Evolutionary conservation across 495 filamentous ascomycete genomes (phyloP), one percentile per base, ranked within the genome.

Genomic region (Filosporella fistucella): DNA sequence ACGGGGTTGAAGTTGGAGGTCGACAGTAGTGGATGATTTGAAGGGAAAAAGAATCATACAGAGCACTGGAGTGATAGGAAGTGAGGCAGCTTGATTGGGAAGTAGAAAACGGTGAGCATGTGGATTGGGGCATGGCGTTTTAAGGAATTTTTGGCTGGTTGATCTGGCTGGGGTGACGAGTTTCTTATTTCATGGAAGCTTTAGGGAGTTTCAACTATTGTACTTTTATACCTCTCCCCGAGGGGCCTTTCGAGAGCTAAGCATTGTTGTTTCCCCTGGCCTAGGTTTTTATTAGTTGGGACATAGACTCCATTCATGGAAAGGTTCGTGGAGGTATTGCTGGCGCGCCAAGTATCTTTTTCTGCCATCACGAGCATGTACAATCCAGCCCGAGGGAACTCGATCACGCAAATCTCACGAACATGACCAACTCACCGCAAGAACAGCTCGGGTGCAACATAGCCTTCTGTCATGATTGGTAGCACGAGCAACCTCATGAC

Each of bases 141-240:
- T 7, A 12, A 35, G 54, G 24, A 20, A 25, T 54, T 36, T 49
- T 26, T 40, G 17, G 45, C 46, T 49, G 47, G 48, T 44, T 48
- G 39, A 36, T 29, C 30, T 44, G 45, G 39, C 45, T 41, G 42
- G 29, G 28, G 21, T 50, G 23, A 58, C 32, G 50, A 40, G 25
- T 51, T 53, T 53, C 35, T 52, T 47, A 39, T 47, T 43, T 26
- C 18, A 11, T 29, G 29, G 24, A 54, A 49, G 33, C 18, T 43
- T 26, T 42, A 12, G 20, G 38, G 30, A 32, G 34, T 54, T 28
- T 41, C 29, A 21, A 21, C n/a, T 49, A 37, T 28, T 54, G 50
- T 58, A 58, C 30, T 51, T 58, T 47, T 54, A 54, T 47, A 42
- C 36, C 28, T 43, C 34, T 32, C 17, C 6, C 36, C 3, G 37